Evolutionary conservation across 257 asterid species (phyloP), one percentile per base, ranked within the genome.

Genomic region (Phtheirospermum japonicum): DNA sequence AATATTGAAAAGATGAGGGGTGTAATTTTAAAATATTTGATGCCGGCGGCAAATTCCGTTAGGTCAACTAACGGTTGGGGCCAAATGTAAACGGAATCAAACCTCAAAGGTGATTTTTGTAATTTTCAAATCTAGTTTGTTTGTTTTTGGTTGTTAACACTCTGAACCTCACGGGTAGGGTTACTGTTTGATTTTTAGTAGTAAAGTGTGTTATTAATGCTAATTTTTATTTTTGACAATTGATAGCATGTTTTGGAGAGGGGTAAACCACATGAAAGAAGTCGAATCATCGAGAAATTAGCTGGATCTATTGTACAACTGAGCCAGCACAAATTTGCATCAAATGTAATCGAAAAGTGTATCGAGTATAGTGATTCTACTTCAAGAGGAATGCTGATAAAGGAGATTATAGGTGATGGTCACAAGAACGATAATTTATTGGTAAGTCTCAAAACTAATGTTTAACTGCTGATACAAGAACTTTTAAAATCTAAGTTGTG

Each of bases 281-380:
- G 71, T 51, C 69, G 54, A 67, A 75, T 80, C 62, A 72, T 80
- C 57, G 73, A 73, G 57, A 78, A 72, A 67, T 64, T 80, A 37
- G 37, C 65, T 31, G 78, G 73, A 40, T 77, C 81, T 26, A 45
- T 80, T 9, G 86, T 77, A 43, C 77, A 72, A 50, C 71, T 80
- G 71, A 77, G 86, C 77, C 83, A 80, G 73, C 80, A 79, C 23
- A 79, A 79, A 64, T 79, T 79, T 30, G 85, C 85, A 4, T 79
- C 85, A 0, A 79, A 79, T 40, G 86, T 80, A 23, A 66, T 80
- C 12, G 86, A 80, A 55, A 80, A 77, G 61, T 80, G 86, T 57
- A 36, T 80, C 33, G 81, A 75, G 68, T 77, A 73, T 48, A 67
- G 83, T 37, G 83, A 80, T 70, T 67, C 81, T 20, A 17, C 73